Evolutionary conservation across 2,329 filamentous ascomycete species (phyloP), one percentile per base, ranked within the genome.

Genomic region (Drechslera avenae): DNA sequence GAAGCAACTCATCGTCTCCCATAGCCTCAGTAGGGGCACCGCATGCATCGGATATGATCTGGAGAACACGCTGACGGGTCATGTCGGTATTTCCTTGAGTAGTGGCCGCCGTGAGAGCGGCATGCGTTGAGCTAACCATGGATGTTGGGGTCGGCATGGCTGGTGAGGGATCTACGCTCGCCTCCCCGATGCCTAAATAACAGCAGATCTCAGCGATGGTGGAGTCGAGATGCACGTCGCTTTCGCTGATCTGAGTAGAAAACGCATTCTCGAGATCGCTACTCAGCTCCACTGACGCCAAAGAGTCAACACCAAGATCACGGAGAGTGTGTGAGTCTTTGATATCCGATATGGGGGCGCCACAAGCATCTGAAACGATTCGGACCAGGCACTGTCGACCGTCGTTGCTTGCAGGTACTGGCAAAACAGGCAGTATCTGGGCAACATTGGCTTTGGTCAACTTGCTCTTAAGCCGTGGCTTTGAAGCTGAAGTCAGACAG

Each of bases 231-330:
- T 31, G 28, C 17, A 42, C 17, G 12, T 42, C 39, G 3, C 33
- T 42, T 6, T 42, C 39, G 17, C 33, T 28, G 21, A 42, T 42
- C 5, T 42, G 39, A 5, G 12, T n/a, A 13, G 39, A 42, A 33
- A 42, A 42, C 6, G 39, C 39, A 16, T 33, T 42, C 17, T 42
- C 39, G 17, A 42, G 39, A n/a, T 42, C 39, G 23, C 39, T 42
- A 13, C 39, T 42, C 26, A 42, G 18, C 17, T 42, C 39, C 10
- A 42, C 39, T 10, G 39, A 42, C 3, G 51, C 40, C 14, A 61
- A 39, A 1, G 58, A 61, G 23, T 61, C 58, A 14, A 56, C 36
- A 9, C 58, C 58, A 10, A 61, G 23, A 44, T 61, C 56, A 5
- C 39, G 39, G 16, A 42, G 39, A 18, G 39, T 42, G 17, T 42